Conservation (phyloP, 1,284 basidiomycete genomes). For the Amylostereum areolatum region DNA sequence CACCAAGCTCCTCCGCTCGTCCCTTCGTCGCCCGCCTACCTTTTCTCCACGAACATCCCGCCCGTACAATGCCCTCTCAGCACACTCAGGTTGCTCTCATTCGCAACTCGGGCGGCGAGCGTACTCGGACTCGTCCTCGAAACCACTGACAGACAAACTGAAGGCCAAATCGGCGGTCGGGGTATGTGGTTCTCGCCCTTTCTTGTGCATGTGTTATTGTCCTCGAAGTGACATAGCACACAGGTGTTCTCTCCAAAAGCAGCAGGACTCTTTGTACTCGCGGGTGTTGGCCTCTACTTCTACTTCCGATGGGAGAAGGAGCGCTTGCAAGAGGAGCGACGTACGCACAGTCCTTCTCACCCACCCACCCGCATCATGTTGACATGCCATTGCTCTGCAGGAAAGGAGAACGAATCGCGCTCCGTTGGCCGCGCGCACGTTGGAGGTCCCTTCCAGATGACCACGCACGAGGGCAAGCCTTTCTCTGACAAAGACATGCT, state of each 20-base stretch:
- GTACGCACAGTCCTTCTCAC: constrained; percentile 31
- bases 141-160: too few relatives aligned
- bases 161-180: constrained; percentile 14
- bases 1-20: constrained; percentile 5
- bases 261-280: constrained; percentile 76
- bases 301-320: constrained; percentile 91
- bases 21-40: too few relatives aligned
- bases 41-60: too few relatives aligned
- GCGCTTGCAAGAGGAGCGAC: constrained; percentile 67
- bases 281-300: constrained; percentile 77
- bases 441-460: constrained; percentile 85
- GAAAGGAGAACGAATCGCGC: constrained; percentile 57
- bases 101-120: too few relatives aligned
- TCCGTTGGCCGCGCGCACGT: constrained; percentile 70
- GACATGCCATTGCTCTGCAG: constrained; percentile 31
- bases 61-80: too few relatives aligned
- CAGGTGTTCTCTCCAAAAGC: constrained; percentile 88
- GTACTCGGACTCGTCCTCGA: too few relatives aligned
- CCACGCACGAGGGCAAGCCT: constrained; percentile 57
- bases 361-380: neutral
- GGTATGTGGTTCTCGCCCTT: constrained; percentile 6
- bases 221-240: constrained; percentile 25
- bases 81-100: too few relatives aligned
- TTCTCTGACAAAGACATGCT: constrained; percentile 85
- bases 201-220: neutral